Percentiles rank a stretch among this genome's conserved stretches.
Evolutionary conservation across 2,329 filamentous ascomycete genomes (phyloP).

Genomic region (Scedosporium aurantiacum): DNA sequence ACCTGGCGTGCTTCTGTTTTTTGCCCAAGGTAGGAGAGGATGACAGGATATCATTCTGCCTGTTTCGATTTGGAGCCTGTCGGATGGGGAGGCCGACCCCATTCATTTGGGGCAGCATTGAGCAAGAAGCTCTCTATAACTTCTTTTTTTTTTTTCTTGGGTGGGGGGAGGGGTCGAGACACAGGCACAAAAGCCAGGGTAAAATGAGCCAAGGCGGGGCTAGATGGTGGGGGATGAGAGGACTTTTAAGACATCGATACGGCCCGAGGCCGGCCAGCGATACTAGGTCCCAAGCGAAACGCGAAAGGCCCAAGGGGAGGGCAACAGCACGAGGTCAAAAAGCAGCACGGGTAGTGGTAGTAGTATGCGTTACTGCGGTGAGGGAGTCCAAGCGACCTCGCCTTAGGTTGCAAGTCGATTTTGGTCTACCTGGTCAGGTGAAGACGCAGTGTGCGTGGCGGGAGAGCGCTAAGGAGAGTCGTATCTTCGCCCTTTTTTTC

Average conservation of each 20-base stretch:
- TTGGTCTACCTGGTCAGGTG: background rate
- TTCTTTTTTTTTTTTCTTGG: slow-evolving; percentile 1
- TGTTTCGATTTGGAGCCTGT: slow-evolving; percentile 14
- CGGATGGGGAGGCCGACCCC: slow-evolving; percentile 22
- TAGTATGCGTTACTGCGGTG: background rate
- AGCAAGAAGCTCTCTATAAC: background rate
- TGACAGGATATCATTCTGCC: slow-evolving; percentile 7
- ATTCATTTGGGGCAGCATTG: slow-evolving; percentile 22
- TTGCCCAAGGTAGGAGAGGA: slow-evolving; percentile 14
- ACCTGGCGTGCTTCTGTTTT: slow-evolving; percentile 50
- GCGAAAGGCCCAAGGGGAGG: background rate
- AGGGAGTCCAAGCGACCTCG: background rate
- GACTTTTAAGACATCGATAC: slow-evolving; percentile 5
- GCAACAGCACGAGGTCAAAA: background rate
- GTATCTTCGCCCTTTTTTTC: background rate
- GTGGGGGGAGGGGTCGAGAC: background rate
- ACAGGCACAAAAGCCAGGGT: background rate
- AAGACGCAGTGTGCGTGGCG: background rate
- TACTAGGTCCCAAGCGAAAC: background rate
- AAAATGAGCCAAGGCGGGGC: background rate
- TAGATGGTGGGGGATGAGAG: background rate
- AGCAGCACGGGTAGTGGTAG: background rate
- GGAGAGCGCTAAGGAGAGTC: background rate
- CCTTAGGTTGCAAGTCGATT: background rate
- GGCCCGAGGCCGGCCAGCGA: slow-evolving; percentile 6